Evolutionary conservation across 192 early-diverging fungal species (phyloP), one percentile per base, ranked within the genome.

Genomic region (Umbelopsis isabellina): DNA sequence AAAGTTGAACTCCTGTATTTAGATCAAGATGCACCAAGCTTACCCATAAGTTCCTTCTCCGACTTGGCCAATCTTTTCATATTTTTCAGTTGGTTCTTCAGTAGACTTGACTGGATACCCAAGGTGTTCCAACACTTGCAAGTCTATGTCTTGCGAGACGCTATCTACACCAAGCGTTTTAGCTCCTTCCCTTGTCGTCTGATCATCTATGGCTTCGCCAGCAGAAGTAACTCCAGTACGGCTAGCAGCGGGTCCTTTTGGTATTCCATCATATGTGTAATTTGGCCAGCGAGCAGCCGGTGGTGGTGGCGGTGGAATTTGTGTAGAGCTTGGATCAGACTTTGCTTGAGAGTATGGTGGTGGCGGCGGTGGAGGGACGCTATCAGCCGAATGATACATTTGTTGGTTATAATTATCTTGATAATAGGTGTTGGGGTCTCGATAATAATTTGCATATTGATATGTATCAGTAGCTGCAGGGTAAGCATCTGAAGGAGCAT

Each of bases 11-110:
- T 27, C 10, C 18, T 20, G 22, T 47, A 65, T n/a, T 33, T 51
- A 30, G 27, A 9, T 68, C 15, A 48, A 20, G 44, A 23, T 53
- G 12, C 46, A 3, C 22, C 23, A 27, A 69, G 58, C 79, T 51
- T 78, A 87, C 86, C 86, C 92, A 58, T 94, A 94, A 12, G 92
- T 94, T 44, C 92, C 92, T 76, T 94, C 89, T 47, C 92, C 92
- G 21, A 94, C 91, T 85, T 93, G 92, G 49, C 84, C 87, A 49
- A 92, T 85, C 18, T 82, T 86, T 68, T 88, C 87, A 77, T 89
- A 94, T 18, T 89, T 69, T 53, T 87, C 87, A 35, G 86, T 82
- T 18, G 82, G 74, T 23, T 78, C 73, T 8, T 80, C 76, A 33
- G 67, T 70, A 15, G 79, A 72, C 9, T 71, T 66, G 9, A 75